phyloP scores from a whole-genome alignment of 306 rosid species.

The Citrullus mucosospermus region DNA sequence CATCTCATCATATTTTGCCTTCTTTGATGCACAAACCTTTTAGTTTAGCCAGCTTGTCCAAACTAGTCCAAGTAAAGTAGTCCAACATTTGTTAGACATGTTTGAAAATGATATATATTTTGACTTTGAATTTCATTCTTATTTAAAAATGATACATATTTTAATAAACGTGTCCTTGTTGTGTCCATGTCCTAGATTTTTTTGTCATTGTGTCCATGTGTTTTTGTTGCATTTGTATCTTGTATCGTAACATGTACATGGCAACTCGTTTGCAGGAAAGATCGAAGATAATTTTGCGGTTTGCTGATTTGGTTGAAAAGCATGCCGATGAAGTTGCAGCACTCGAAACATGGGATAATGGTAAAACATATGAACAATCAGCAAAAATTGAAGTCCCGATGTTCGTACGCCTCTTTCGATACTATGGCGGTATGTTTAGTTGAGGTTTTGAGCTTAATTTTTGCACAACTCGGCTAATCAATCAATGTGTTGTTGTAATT shows the following conservation, averaged over 20 bases:
- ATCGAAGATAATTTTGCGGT: constrained; percentile 46
- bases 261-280: constrained; percentile 38
- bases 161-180: no score
- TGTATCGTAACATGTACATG: no score
- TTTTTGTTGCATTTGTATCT: no score
- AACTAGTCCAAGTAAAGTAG: no score
- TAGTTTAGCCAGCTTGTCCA: no score
- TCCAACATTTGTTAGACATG: no score
- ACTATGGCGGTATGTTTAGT: constrained; percentile 54
- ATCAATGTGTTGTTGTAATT: not conserved
- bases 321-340: constrained; percentile 64
- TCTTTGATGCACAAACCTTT: no score
- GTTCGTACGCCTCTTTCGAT: constrained; percentile 55
- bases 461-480: not conserved
- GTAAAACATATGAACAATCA: constrained; percentile 79
- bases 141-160: no score
- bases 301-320: constrained; percentile 71
- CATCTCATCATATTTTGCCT: not conserved
- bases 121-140: no score
- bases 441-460: not conserved
- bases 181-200: no score
- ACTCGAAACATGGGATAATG: constrained; percentile 94
- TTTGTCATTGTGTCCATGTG: no score
- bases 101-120: no score
- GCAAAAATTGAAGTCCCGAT: constrained; percentile 56